Conservation (phyloP, 2,329 filamentous ascomycete species). For the Ilyonectria destructans region DNA sequence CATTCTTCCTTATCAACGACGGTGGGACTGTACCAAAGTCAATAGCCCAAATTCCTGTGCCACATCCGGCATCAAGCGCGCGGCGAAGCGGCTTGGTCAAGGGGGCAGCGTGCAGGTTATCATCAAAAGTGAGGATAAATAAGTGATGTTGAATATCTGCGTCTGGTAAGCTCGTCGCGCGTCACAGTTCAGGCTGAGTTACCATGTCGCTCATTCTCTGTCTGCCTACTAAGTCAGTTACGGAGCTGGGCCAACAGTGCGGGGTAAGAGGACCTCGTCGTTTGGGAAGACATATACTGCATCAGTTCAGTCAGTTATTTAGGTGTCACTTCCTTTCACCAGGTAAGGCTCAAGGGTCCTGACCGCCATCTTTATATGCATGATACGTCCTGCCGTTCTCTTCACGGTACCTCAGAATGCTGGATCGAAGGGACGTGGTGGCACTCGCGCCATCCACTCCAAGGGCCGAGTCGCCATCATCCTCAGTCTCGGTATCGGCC, state of each 20-base stretch:
- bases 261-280: conserved; percentile 28
- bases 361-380: neutral
- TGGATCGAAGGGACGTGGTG: conserved; percentile 24
- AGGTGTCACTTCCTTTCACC: no score
- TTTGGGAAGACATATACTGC: conserved; percentile 36
- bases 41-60: conserved; percentile 37
- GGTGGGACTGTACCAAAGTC: conserved; percentile 15
- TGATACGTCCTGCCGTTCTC: conserved; percentile 28
- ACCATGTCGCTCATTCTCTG: conserved; percentile 36
- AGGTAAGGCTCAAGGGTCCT: neutral
- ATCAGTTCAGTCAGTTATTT: neutral
- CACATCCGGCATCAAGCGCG: conserved; percentile 26
- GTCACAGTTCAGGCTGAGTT: neutral
- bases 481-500: conserved; percentile 11
- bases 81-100: neutral
- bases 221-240: conserved; percentile 13
- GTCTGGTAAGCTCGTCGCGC: neutral
- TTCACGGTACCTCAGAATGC: conserved; percentile 28
- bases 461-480: conserved; percentile 28
- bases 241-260: neutral
- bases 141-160: conserved; percentile 38
- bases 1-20: rapidly evolving
- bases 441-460: conserved; percentile 18
- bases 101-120: conserved; percentile 18
- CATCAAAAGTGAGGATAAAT: conserved; percentile 30